Conservation (phyloP, 75 land plant species). For the Adiantum capillusveneris region DNA sequence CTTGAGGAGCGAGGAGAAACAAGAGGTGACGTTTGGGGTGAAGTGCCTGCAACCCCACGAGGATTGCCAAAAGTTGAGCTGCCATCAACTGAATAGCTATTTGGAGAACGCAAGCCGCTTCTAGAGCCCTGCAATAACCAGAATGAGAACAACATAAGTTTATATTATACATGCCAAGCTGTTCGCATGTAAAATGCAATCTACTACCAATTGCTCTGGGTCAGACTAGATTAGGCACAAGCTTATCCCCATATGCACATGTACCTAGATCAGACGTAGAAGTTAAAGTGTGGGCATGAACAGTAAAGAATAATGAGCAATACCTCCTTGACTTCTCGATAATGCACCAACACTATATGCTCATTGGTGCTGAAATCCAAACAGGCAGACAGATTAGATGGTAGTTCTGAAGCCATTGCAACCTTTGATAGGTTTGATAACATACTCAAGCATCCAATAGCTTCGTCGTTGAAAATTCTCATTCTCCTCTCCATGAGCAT, state of each 20-base stretch:
- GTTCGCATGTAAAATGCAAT: too few relatives aligned
- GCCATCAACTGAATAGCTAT: slow-evolving; percentile 13
- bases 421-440: not conserved
- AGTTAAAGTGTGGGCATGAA: not conserved
- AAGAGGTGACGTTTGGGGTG: slow-evolving; percentile 19
- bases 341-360: slow-evolving; percentile 90
- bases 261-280: too few relatives aligned
- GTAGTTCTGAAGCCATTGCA: not conserved
- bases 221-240: too few relatives aligned
- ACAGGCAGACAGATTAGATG: not conserved
- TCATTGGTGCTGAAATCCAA: slow-evolving; percentile 28
- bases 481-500: slow-evolving; percentile 95
- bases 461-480: slow-evolving; percentile 80
- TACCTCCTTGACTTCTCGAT: slow-evolving; percentile 80
- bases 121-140: slow-evolving; percentile 32
- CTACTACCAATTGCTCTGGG: too few relatives aligned
- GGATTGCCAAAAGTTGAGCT: slow-evolving; percentile 5
- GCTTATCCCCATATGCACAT: too few relatives aligned
- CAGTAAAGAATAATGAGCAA: not conserved
- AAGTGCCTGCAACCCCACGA: slow-evolving; percentile 6
- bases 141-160: too few relatives aligned
- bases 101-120: slow-evolving; percentile 19
- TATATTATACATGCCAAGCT: too few relatives aligned
- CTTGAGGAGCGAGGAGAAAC: slow-evolving; percentile 27
- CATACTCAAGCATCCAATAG: slow-evolving; percentile 87